phyloP scores from a whole-genome alignment of 306 rosid genomes.

The Fagus sylvatica region DNA sequence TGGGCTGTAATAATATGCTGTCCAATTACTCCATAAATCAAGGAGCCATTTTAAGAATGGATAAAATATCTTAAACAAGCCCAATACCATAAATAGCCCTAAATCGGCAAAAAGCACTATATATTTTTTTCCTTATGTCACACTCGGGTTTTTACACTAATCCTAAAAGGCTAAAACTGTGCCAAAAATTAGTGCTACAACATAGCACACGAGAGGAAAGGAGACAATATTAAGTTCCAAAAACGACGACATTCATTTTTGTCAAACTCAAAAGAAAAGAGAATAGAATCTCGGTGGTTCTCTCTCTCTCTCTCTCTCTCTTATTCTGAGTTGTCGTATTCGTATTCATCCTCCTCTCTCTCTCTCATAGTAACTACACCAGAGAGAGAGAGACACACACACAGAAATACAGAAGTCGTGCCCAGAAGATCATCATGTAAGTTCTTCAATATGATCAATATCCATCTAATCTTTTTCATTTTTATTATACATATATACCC shows the following conservation, averaged over 20 bases:
- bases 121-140: background rate
- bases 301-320: background rate
- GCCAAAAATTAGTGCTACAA: conserved; percentile 10
- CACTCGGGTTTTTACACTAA: conserved; percentile 13
- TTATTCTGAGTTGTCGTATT: background rate
- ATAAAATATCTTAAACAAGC: background rate
- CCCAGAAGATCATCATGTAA: background rate
- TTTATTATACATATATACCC: no score
- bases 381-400: background rate
- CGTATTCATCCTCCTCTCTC: background rate
- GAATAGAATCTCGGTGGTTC: background rate
- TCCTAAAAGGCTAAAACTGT: conserved; percentile 12
- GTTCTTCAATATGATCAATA: no score
- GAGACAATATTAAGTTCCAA: background rate
- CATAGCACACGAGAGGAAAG: background rate
- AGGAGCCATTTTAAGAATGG: background rate
- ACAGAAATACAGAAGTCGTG: background rate
- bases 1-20: no score
- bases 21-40: background rate
- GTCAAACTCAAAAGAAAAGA: background rate
- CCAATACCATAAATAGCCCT: background rate
- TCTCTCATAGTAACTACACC: background rate
- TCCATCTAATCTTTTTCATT: no score
- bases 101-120: background rate
- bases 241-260: conserved; percentile 11